These are phyloP conservation scores for Plantago coronopus DNA, from an alignment of 305 asterid genomes.

Conservation along the genomic window DNA sequence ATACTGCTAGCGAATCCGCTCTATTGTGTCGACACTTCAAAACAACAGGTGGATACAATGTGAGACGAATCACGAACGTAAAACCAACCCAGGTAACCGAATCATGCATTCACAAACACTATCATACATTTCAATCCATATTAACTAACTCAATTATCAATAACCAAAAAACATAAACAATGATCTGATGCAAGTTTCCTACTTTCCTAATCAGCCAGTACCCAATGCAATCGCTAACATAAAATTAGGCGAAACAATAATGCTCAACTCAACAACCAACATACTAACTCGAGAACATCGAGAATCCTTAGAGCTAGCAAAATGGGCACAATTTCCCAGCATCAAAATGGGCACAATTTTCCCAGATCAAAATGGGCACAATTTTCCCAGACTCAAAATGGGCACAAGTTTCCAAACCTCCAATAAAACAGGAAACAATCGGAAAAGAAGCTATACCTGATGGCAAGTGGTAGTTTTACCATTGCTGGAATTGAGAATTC, in stretches of 20 bases:
- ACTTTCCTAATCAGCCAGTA: neutral
- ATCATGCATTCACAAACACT: constrained; percentile 1
- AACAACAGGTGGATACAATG: constrained; percentile 22
- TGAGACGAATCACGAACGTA: constrained; percentile 10
- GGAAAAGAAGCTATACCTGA: neutral
- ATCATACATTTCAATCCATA: neutral
- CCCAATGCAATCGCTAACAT: neutral
- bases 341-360: too few species aligned
- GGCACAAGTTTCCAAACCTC: neutral
- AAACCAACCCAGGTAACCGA: constrained; percentile 8
- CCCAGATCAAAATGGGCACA: too few species aligned
- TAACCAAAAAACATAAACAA: neutral
- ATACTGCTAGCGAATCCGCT: neutral
- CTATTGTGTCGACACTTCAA: constrained; percentile 79
- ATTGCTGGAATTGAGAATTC: neutral
- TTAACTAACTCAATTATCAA: neutral
- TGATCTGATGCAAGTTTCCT: neutral
- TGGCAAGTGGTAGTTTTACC: neutral
- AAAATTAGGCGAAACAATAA: neutral
- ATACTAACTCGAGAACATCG: neutral
- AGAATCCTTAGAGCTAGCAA: neutral
- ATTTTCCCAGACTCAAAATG: too few species aligned
- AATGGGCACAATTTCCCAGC: too few species aligned
- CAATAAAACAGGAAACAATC: neutral
- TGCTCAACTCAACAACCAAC: too few species aligned